These are phyloP conservation scores for Kodamaea sp. DNA, from an alignment of 1,139 yeast species.

Conservation along the genomic window DNA sequence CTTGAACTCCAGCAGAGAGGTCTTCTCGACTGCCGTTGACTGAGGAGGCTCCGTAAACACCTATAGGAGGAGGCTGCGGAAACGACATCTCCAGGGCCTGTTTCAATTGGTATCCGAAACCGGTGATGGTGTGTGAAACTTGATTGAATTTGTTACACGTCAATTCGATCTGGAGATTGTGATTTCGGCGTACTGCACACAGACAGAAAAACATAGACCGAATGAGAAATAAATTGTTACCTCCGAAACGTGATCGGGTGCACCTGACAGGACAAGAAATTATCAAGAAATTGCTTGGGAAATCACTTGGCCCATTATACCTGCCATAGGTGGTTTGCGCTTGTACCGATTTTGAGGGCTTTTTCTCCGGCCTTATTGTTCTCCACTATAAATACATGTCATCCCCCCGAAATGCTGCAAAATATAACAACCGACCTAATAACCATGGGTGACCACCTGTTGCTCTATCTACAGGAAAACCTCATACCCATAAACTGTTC, in stretches of 20 bases:
- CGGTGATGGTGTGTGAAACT: no score
- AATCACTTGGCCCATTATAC: no score
- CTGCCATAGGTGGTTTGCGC: no score
- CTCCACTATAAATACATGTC: neutral
- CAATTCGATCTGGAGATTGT: no score
- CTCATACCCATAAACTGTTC: conserved; percentile 35
- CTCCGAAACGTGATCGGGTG: neutral
- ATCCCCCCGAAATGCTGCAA: neutral
- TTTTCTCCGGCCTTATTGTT: neutral
- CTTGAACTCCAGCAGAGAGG: conserved; percentile 11
- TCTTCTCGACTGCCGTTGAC: conserved; percentile 8
- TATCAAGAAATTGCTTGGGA: neutral
- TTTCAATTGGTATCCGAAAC: no score
- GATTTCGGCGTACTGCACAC: no score
- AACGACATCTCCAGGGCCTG: conserved; percentile 11
- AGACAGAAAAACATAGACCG: no score
- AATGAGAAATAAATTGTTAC: neutral
- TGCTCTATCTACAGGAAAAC: conserved; percentile 22
- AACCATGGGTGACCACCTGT: conserved; percentile 23
- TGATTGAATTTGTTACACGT: no score
- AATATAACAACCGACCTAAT: neutral
- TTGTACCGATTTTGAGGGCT: no score
- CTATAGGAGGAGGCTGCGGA: conserved; percentile 11
- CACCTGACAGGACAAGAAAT: conserved; percentile 1
- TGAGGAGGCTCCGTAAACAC: conserved; percentile 7